Conservation (phyloP, 2,329 filamentous ascomycete species). For the Ambrosiella cleistominuta region DNA sequence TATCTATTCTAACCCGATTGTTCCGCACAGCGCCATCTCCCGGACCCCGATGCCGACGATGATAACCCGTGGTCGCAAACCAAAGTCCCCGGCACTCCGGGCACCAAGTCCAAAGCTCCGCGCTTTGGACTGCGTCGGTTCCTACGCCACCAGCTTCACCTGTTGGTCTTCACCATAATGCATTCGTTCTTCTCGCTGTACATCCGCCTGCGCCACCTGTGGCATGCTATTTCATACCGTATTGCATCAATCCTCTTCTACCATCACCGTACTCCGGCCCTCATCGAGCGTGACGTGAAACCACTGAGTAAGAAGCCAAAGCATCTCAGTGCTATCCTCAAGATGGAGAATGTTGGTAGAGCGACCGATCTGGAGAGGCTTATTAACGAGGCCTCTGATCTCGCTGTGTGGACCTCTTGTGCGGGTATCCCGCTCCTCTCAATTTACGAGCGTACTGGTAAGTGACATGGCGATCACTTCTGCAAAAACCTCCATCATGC, state of each 20-base stretch:
- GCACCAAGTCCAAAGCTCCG: slow-evolving; percentile 17
- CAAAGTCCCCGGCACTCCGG: background rate
- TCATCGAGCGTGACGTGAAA: slow-evolving; percentile 76
- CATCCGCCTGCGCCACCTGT: slow-evolving; percentile 62
- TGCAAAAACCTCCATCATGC: background rate
- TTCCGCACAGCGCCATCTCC: slow-evolving; percentile 10
- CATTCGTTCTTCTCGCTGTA: slow-evolving; percentile 79
- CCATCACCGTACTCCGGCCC: slow-evolving; percentile 85
- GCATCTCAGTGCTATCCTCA: slow-evolving; percentile 75
- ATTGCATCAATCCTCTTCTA: slow-evolving; percentile 74
- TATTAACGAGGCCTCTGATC: slow-evolving; percentile 78
- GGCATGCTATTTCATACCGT: slow-evolving; percentile 61
- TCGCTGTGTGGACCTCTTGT: slow-evolving; percentile 83
- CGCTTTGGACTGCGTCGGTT: slow-evolving; percentile 43
- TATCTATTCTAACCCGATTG: slow-evolving; percentile 6
- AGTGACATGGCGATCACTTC: slow-evolving; percentile 15
- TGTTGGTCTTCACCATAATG: slow-evolving; percentile 49
- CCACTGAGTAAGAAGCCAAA: slow-evolving; percentile 56
- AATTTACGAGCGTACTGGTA: slow-evolving; percentile 83
- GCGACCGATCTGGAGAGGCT: slow-evolving; percentile 61
- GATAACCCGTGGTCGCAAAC: slow-evolving; percentile 17
- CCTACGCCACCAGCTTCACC: slow-evolving; percentile 43
- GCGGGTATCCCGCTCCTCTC: slow-evolving; percentile 76
- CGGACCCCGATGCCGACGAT: slow-evolving; percentile 20
- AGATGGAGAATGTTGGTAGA: slow-evolving; percentile 50